These are phyloP conservation scores for Eucalyptus urophylla DNA, from an alignment of 345 rosid species.

Conservation along the genomic window DNA sequence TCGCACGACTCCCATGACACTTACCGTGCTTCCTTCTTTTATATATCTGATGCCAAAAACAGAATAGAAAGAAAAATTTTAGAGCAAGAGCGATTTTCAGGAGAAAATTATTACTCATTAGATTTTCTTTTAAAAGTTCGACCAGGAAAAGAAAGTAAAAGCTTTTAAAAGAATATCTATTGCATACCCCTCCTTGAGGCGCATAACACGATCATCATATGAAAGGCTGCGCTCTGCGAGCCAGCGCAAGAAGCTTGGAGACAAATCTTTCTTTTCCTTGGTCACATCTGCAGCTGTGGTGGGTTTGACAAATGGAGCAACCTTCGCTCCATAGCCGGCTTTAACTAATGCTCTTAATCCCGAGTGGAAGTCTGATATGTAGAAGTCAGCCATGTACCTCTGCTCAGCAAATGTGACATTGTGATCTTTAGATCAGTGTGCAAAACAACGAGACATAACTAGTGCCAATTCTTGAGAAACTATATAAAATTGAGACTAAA, in stretches of 20 bases:
- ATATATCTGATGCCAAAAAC: constrained; percentile 41
- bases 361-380: constrained; percentile 86
- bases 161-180: background rate
- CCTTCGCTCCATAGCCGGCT: constrained; percentile 89
- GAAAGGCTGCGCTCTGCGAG: constrained; percentile 64
- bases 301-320: constrained; percentile 68
- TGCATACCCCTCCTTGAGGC: constrained; percentile 83
- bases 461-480: background rate
- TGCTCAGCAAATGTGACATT: constrained; percentile 19
- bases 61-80: background rate
- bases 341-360: constrained; percentile 88
- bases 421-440: background rate
- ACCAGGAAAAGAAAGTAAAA: background rate
- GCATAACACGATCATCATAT: constrained; percentile 57
- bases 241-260: constrained; percentile 78
- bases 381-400: constrained; percentile 83
- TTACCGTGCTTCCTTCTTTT: constrained; percentile 94
- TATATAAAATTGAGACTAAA: background rate
- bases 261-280: constrained; percentile 42
- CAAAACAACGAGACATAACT: background rate
- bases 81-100: background rate
- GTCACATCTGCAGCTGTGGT: constrained; percentile 57
- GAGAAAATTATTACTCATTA: background rate
- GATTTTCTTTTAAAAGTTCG: background rate
- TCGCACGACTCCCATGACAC: constrained; percentile 86